Evolutionary conservation across 1,139 yeast species (phyloP).

Genomic region (Saccharomyces hybrid): DNA sequence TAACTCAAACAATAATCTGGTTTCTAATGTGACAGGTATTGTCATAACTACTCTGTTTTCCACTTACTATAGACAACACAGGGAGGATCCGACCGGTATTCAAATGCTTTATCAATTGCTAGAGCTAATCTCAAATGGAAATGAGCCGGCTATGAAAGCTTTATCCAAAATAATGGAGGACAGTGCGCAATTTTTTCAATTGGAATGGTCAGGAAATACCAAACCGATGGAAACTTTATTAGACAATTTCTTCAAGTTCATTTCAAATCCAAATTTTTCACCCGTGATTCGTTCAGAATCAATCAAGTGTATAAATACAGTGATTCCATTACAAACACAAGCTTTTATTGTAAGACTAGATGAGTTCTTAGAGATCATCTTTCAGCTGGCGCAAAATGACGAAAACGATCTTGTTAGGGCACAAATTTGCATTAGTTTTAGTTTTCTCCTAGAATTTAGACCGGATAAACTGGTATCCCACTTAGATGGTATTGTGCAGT

Average conservation of each 20-base stretch:
- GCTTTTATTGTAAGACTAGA: conserved; percentile 60
- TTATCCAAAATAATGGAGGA: conserved; percentile 87
- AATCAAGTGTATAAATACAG: conserved; percentile 69
- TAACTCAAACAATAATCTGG: conserved; percentile 46
- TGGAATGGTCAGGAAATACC: conserved; percentile 47
- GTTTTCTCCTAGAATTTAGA: conserved; percentile 62
- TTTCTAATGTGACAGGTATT: conserved; percentile 83
- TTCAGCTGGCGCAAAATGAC: conserved; percentile 53
- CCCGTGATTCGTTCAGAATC: conserved; percentile 52
- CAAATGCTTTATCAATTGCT: conserved; percentile 60
- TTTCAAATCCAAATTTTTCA: conserved; percentile 37
- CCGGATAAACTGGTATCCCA: conserved; percentile 80
- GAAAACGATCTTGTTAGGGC: conserved; percentile 54
- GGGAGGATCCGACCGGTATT: conserved; percentile 47
- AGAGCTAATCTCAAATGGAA: conserved; percentile 47
- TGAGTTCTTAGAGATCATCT: conserved; percentile 54
- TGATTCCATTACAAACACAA: conserved; percentile 62
- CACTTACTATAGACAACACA: conserved; percentile 34
- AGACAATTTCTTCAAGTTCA: conserved; percentile 54
- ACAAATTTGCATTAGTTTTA: conserved; percentile 73
- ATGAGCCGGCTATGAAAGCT: conserved; percentile 78
- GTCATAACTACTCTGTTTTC: conserved; percentile 79
- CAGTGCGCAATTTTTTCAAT: conserved; percentile 38
- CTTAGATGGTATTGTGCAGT: conserved; percentile 74
- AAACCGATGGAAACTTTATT: conserved; percentile 61